phyloP scores from a whole-genome alignment of 1,284 basidiomycete species.

The Malassezia obtusa region DNA sequence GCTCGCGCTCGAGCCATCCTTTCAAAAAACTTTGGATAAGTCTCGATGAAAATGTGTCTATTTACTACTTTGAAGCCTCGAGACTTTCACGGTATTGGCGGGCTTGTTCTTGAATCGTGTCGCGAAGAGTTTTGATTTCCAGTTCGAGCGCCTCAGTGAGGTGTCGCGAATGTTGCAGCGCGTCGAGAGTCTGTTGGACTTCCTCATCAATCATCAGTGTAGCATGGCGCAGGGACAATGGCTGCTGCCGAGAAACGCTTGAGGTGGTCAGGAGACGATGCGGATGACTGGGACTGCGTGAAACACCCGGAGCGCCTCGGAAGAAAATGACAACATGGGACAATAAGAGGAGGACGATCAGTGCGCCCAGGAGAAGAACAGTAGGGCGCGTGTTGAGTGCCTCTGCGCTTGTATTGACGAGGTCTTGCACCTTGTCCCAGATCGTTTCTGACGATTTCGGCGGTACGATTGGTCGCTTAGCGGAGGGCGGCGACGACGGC shows the following conservation, averaged over 20 bases:
- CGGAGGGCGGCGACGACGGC: background rate
- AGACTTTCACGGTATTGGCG: background rate
- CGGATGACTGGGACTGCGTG: background rate
- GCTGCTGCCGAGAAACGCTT: background rate
- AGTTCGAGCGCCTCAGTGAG: constrained; percentile 9
- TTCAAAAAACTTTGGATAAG: constrained; percentile 3
- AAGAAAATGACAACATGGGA: constrained; percentile 7
- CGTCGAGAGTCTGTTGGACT: constrained; percentile 14
- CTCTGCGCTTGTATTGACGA: background rate
- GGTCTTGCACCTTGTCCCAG: constrained; percentile 21
- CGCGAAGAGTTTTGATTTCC: constrained; percentile 6
- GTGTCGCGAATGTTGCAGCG: constrained; percentile 23
- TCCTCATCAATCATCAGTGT: constrained; percentile 6
- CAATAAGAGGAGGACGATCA: constrained; percentile 10
- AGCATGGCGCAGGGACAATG: constrained; percentile 3
- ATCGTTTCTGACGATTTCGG: background rate
- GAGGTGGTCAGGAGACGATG: constrained; percentile 6
- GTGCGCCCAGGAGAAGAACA: background rate
- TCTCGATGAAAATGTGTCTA: background rate
- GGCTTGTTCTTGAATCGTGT: constrained; percentile 1
- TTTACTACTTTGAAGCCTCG: background rate
- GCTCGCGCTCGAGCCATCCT: constrained; percentile 5
- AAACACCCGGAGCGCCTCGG: background rate
- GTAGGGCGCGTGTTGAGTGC: constrained; percentile 1
- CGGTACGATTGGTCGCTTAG: too few species aligned